Conservation (phyloP, 2,329 filamentous ascomycete genomes). For the Cephalotrichum gorgonifer region DNA sequence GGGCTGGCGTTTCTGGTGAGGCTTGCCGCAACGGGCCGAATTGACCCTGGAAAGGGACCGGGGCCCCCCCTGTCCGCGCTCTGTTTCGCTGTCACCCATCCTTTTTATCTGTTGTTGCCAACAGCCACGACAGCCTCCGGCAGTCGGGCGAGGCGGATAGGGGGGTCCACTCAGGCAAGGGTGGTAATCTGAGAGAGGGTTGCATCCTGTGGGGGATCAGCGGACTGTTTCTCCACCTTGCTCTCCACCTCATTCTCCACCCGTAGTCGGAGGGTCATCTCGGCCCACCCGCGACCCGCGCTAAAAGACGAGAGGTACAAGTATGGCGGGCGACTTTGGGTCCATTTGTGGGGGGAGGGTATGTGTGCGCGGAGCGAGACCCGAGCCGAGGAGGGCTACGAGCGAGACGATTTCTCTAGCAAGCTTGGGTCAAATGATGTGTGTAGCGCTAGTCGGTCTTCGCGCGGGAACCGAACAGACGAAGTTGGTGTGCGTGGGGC, state of each 20-base stretch:
- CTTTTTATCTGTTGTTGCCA: background rate
- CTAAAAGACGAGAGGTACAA: background rate
- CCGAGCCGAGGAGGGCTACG: no score
- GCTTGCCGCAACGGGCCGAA: slow-evolving; percentile 1
- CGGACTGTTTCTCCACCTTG: no score
- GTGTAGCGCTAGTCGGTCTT: no score
- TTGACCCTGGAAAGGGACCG: background rate
- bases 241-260: no score
- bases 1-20: background rate
- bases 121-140: background rate
- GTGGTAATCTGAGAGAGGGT: background rate
- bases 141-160: slow-evolving; percentile 4
- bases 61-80: background rate
- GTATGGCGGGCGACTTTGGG: background rate
- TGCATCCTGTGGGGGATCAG: slow-evolving; percentile 5
- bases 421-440: no score
- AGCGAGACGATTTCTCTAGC: no score
- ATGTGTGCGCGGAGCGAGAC: no score
- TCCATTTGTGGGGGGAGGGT: no score
- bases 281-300: background rate
- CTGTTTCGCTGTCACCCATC: background rate
- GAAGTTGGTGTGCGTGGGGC: no score
- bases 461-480: no score
- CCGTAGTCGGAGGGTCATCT: slow-evolving; percentile 1
- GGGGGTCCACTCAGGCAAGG: background rate